Evolutionary conservation across 805 yeast species (phyloP), one percentile per base, ranked within the genome.

Genomic region (Candida ficus): DNA sequence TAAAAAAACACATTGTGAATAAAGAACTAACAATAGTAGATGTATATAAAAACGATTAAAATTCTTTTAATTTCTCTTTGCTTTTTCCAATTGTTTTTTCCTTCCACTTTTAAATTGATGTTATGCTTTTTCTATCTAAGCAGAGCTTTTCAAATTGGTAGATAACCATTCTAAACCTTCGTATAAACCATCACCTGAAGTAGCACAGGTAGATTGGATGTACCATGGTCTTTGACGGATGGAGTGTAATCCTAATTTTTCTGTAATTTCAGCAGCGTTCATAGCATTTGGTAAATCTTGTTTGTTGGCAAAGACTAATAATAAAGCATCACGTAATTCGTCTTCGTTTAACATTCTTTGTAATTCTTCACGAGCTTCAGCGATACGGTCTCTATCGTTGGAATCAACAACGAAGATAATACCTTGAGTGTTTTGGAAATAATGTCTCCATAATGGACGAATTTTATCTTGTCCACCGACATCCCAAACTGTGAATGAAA

Each of bases 381-480:
- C 78, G 62, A 91, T 83, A 78, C 98, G 95, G 62, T 89, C 95
- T 74, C 96, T 86, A 71, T 91, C 98, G 73, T 90, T 89, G 48
- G 96, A 86, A 75, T 91, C 98, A 57, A 91, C 96, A 50, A 91
- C 98, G 64, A 90, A 91, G 66, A 91, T 90, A 64, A 91, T 87
- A 75, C 97, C 97, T 71, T 91, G 97, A 47, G 97, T 89, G 78
- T 91, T 91, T 73, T 91, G 96, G 86, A 81, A 91, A 69, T 91
- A 91, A 71, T 91, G 95, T 80, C 97, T 85, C 98, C 98, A 91
- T 68, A 91, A 75, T 45, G 98, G 96, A 74, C 98, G 86, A 63
- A 91, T 91, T 73, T 90, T 90, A 70, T 89, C 96, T 76, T 91
- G 98, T 79, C 98, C 98, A 84, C 98, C 98, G 57, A 90, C 96